phyloP scores from a whole-genome alignment of 192 early-diverging fungal genomes.

The Radiomyces spectabilis region DNA sequence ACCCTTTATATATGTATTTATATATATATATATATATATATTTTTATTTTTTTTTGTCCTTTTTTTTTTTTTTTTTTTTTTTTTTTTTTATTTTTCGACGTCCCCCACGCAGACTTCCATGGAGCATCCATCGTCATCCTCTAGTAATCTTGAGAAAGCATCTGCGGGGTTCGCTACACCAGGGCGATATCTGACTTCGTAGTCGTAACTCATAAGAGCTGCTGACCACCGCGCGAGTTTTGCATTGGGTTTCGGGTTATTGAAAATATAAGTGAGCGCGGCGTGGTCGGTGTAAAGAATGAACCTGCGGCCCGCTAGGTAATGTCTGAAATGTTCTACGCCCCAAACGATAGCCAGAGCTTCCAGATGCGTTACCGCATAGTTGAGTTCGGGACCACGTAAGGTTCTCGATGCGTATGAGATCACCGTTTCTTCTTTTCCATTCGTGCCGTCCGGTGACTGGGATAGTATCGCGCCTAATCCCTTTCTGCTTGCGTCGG shows the following conservation, averaged over 20 bases:
- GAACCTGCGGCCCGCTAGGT: background rate
- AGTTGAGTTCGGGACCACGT: background rate
- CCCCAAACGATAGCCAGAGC: background rate
- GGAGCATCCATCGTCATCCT: too few relatives aligned
- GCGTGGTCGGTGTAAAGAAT: background rate
- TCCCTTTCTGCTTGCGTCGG: constrained; percentile 1
- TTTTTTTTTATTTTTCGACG: too few relatives aligned
- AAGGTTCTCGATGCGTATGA: background rate
- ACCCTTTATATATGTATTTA: too few relatives aligned
- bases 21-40: too few relatives aligned
- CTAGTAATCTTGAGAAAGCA: background rate
- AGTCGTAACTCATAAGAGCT: background rate
- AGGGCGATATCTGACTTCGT: background rate
- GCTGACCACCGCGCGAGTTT: background rate
- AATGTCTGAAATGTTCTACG: background rate
- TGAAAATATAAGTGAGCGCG: background rate
- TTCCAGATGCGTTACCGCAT: constrained; percentile 1
- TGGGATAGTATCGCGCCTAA: background rate
- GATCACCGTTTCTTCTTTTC: background rate
- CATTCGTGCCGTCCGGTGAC: background rate
- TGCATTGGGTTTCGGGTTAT: background rate
- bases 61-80: too few relatives aligned
- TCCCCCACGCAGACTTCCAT: too few relatives aligned
- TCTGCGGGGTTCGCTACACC: background rate
- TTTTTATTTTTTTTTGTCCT: too few relatives aligned